Evolutionary conservation across 2,329 filamentous ascomycete genomes (phyloP).

Genomic region (Arachnopeziza araneosa): DNA sequence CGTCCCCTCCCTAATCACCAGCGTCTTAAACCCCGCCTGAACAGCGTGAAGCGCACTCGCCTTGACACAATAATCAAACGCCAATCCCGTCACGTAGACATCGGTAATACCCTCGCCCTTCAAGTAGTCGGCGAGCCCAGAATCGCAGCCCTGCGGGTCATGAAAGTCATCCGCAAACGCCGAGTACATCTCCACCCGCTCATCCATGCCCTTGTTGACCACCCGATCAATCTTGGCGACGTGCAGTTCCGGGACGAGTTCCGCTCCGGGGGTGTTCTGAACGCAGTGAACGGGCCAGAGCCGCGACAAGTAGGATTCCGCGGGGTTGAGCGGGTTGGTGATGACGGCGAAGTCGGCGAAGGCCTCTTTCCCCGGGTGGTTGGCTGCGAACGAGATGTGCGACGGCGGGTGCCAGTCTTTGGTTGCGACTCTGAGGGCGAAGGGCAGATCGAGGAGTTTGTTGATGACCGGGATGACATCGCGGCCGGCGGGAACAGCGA

Average conservation of each 20-base stretch:
- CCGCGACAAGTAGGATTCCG: constrained; percentile 58
- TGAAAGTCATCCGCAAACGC: constrained; percentile 80
- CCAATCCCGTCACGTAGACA: constrained; percentile 81
- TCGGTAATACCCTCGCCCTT: constrained; percentile 58
- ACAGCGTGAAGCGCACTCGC: constrained; percentile 73
- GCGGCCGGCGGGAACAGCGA: constrained; percentile 73
- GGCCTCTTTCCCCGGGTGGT: constrained; percentile 63
- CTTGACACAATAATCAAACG: constrained; percentile 85
- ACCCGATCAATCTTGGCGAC: constrained; percentile 52
- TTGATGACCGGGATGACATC: constrained; percentile 68
- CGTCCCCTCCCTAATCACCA: constrained; percentile 73
- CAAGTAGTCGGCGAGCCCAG: constrained; percentile 56
- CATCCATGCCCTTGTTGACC: constrained; percentile 72
- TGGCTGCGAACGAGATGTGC: constrained; percentile 85
- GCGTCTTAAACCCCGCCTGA: constrained; percentile 70
- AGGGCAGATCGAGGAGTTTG: constrained; percentile 64
- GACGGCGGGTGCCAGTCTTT: constrained; percentile 81
- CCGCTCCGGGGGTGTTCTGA: constrained; percentile 64
- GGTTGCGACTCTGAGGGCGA: constrained; percentile 74
- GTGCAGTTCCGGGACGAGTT: constrained; percentile 68
- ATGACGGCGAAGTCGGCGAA: constrained; percentile 63
- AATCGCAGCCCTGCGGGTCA: constrained; percentile 53
- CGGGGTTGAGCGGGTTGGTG: constrained; percentile 57
- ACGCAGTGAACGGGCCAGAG: constrained; percentile 94
- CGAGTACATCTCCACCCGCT: constrained; percentile 85